Conservation (phyloP, 257 asterid species). For the Jacaranda mimosifolia region DNA sequence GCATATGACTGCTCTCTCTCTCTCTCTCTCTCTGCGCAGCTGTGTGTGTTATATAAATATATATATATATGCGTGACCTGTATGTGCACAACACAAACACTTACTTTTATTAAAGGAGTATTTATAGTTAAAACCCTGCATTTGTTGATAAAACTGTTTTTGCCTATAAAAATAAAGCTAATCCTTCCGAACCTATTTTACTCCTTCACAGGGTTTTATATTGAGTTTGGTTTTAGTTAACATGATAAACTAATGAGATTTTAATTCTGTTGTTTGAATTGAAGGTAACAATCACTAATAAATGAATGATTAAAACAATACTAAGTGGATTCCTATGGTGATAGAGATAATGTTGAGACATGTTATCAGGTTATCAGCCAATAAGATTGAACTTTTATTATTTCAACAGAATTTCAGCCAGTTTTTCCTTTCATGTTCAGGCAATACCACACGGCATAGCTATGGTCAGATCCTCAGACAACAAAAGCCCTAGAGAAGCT, state of each 20-base stretch:
- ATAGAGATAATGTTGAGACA: conserved; percentile 12
- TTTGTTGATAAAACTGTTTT: neutral
- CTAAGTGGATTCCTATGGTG: neutral
- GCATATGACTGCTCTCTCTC: no score
- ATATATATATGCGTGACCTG: neutral
- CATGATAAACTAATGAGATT: conserved; percentile 20
- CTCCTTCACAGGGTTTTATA: conserved; percentile 21
- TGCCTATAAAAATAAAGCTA: conserved; percentile 13
- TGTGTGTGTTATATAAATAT: neutral
- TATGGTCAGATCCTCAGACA: conserved; percentile 83
- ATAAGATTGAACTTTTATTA: conserved; percentile 13
- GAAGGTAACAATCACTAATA: neutral
- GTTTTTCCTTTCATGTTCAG: conserved; percentile 52
- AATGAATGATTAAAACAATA: neutral
- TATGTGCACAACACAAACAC: neutral
- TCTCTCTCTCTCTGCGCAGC: no score
- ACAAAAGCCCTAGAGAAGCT: conserved; percentile 98
- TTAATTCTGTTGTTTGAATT: conserved; percentile 14
- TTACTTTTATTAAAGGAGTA: neutral
- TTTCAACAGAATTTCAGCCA: conserved; percentile 24
- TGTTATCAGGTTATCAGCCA: conserved; percentile 9
- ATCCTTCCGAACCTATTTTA: conserved; percentile 22
- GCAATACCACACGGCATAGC: conserved; percentile 97
- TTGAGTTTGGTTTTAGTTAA: conserved; percentile 25
- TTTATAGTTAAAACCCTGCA: neutral